Evolutionary conservation across 257 asterid genomes (phyloP).

Genomic region (Jacaranda copaia): DNA sequence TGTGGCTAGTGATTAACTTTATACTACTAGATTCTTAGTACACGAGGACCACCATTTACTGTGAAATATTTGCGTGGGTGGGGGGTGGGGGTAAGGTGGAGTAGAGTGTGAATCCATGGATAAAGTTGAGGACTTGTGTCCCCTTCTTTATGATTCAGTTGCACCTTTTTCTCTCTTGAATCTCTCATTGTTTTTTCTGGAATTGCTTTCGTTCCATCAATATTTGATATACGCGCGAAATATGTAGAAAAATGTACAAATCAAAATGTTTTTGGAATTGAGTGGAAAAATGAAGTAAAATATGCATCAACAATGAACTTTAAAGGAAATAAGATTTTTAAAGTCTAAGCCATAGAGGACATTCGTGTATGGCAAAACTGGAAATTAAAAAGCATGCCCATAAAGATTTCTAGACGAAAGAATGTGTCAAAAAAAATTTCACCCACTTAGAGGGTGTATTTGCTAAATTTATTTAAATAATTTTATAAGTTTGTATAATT

Average conservation of each 20-base stretch:
- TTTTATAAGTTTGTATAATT: too few species aligned
- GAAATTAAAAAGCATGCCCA: not conserved
- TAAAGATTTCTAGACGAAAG: not conserved
- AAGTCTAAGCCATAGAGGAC: not conserved
- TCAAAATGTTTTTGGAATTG: not conserved
- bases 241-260: not conserved
- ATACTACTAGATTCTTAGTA: constrained; percentile 63
- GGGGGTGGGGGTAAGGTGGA: not conserved
- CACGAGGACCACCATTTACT: constrained; percentile 48
- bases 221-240: not conserved
- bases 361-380: not conserved
- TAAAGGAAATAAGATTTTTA: not conserved
- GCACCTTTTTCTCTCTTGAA: constrained; percentile 31
- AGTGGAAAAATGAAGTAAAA: not conserved
- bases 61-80: constrained; percentile 15
- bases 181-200: constrained; percentile 27
- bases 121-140: constrained; percentile 43
- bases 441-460: too few species aligned
- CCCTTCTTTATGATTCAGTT: constrained; percentile 44
- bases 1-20: constrained; percentile 57
- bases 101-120: constrained; percentile 54
- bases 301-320: not conserved
- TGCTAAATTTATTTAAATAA: too few species aligned
- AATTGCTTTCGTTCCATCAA: not conserved
- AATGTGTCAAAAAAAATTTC: too few species aligned